phyloP scores from a whole-genome alignment of 352 stramenopile genomes.

The Thraustochytrium sp. region DNA sequence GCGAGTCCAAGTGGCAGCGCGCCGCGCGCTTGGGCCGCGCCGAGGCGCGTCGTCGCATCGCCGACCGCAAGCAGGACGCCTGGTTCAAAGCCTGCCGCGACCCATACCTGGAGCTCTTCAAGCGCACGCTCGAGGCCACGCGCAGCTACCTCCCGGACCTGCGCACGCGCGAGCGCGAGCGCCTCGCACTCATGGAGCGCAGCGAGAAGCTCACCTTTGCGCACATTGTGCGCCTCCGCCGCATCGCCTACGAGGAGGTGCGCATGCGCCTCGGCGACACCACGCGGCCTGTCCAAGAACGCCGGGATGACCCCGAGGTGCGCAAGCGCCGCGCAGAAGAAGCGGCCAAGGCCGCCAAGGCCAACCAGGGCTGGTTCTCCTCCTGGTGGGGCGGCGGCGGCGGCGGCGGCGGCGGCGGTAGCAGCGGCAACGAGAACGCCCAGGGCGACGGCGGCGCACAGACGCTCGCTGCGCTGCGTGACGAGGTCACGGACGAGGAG shows the following conservation, averaged over 20 bases:
- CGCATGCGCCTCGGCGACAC: neutral
- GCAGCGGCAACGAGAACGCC: neutral
- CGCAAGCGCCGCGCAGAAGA: neutral
- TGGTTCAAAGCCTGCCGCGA: slow-evolving; percentile 12
- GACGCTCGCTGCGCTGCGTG: neutral
- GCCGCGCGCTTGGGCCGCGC: neutral
- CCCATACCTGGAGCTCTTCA: slow-evolving; percentile 42
- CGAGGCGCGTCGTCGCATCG: neutral
- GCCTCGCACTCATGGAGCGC: slow-evolving; percentile 4
- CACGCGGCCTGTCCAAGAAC: neutral
- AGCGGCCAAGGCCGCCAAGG: neutral
- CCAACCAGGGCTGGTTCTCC: slow-evolving; percentile 11
- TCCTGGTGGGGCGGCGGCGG: slow-evolving; percentile 41
- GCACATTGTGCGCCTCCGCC: slow-evolving; percentile 34
- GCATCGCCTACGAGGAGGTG: slow-evolving; percentile 40
- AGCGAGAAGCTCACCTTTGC: slow-evolving; percentile 30
- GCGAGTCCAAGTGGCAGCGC: neutral
- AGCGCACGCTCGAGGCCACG: slow-evolving; percentile 37
- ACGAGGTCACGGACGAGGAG: slow-evolving; percentile 31
- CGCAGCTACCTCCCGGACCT: slow-evolving; percentile 14
- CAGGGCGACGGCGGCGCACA: neutral
- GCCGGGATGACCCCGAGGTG: neutral
- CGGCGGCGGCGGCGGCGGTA: neutral
- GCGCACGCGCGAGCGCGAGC: neutral
- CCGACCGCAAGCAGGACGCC: neutral